phyloP scores from a whole-genome alignment of 805 yeast genomes.

The Ogataea parapolymorpha region DNA sequence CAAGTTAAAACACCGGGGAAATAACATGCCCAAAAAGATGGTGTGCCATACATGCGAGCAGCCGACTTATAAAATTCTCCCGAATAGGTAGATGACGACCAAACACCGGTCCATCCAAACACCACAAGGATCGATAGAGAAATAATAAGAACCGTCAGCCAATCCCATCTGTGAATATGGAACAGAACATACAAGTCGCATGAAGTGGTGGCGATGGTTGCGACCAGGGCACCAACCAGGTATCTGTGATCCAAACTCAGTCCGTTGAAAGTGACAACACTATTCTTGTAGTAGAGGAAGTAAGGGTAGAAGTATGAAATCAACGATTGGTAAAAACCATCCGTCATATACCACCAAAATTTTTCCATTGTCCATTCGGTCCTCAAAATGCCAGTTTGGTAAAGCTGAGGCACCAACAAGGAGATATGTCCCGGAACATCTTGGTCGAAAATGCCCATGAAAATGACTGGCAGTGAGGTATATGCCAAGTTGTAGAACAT shows the following conservation, averaged over 20 bases:
- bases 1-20: slow-evolving; percentile 62
- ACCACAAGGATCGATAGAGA: slow-evolving; percentile 56
- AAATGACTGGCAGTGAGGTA: slow-evolving; percentile 76
- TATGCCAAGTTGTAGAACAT: slow-evolving; percentile 82
- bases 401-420: slow-evolving; percentile 69
- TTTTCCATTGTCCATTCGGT: slow-evolving; percentile 67
- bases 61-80: slow-evolving; percentile 68
- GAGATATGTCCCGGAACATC: slow-evolving; percentile 72
- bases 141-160: slow-evolving; percentile 58
- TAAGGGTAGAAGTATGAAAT: slow-evolving; percentile 75
- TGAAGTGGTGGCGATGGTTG: slow-evolving; percentile 61
- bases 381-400: slow-evolving; percentile 69
- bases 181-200: slow-evolving; percentile 64
- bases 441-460: slow-evolving; percentile 76
- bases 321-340: slow-evolving; percentile 73
- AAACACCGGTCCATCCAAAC: slow-evolving; percentile 77
- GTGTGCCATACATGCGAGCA: slow-evolving; percentile 57
- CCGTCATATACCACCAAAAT: slow-evolving; percentile 71
- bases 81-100: slow-evolving; percentile 55
- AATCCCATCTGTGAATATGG: slow-evolving; percentile 80
- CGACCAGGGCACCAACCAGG: slow-evolving; percentile 65
- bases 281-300: slow-evolving; percentile 42
- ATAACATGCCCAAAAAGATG: slow-evolving; percentile 64
- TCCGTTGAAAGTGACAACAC: slow-evolving; percentile 42
- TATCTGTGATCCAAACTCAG: slow-evolving; percentile 66